Conservation (phyloP, 176 grass and related monocot genomes). For the Oryza australiensis region DNA sequence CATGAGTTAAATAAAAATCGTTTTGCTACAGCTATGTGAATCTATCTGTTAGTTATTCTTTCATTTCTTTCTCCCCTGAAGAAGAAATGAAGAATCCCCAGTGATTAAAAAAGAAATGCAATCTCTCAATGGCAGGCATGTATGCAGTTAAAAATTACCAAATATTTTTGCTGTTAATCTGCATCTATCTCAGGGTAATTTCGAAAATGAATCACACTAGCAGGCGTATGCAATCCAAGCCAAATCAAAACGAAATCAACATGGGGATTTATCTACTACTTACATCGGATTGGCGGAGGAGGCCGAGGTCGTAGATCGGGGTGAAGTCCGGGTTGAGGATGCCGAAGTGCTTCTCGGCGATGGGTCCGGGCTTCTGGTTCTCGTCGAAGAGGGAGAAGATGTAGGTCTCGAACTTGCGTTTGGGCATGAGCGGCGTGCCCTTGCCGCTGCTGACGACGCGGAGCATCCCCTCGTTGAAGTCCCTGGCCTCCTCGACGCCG, state of each 20-base stretch:
- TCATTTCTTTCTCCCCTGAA: neutral
- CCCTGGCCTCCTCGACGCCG: constrained; percentile 57
- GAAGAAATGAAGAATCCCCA: neutral
- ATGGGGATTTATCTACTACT: neutral
- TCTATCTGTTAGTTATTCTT: neutral
- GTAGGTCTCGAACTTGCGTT: constrained; percentile 68
- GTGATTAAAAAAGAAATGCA: neutral
- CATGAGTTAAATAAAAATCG: neutral
- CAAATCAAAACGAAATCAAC: neutral
- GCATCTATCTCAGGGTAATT: neutral
- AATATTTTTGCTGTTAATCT: no score
- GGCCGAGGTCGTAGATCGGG: constrained; percentile 69
- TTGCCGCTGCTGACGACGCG: constrained; percentile 47
- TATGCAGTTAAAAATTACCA: neutral
- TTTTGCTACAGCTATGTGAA: neutral
- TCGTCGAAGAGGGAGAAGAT: constrained; percentile 88
- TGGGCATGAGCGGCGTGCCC: constrained; percentile 74
- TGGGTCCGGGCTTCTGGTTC: constrained; percentile 65
- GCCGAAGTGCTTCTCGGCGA: constrained; percentile 81
- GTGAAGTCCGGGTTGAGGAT: constrained; percentile 68
- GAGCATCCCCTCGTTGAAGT: constrained; percentile 74
- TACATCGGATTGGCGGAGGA: constrained; percentile 47
- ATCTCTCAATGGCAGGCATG: neutral
- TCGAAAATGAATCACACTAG: neutral
- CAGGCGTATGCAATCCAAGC: neutral